phyloP scores from a whole-genome alignment of 2,329 filamentous ascomycete species.

The Stachybotrys echinatus region DNA sequence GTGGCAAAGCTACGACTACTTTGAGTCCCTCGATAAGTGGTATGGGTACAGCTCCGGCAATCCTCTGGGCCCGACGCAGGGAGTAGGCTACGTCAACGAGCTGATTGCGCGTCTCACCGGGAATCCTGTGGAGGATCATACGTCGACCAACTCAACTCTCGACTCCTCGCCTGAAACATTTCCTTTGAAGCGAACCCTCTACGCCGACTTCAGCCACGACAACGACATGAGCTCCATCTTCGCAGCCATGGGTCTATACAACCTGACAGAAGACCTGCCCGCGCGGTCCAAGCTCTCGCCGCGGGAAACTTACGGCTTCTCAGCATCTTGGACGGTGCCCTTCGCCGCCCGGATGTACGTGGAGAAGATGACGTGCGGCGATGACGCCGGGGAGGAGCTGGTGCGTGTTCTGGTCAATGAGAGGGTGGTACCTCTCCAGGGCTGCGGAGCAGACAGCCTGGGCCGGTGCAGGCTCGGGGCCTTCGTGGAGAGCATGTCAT shows the following conservation, averaged over 20 bases:
- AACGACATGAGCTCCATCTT: constrained; percentile 78
- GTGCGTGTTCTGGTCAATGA: constrained; percentile 83
- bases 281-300: constrained; percentile 45
- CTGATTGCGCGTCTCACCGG: constrained; percentile 74
- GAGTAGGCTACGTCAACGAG: constrained; percentile 84
- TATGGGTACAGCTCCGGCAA: constrained; percentile 77
- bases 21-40: constrained; percentile 74
- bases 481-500: constrained; percentile 71
- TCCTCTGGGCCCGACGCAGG: constrained; percentile 74
- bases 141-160: constrained; percentile 72
- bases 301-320: constrained; percentile 58
- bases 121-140: constrained; percentile 63
- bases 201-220: constrained; percentile 90
- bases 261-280: constrained; percentile 51
- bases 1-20: constrained; percentile 78
- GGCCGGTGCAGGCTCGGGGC: constrained; percentile 65
- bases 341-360: constrained; percentile 80
- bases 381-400: constrained; percentile 49
- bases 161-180: constrained; percentile 65
- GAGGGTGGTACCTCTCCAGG: constrained; percentile 65
- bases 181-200: constrained; percentile 63
- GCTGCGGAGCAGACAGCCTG: constrained; percentile 63
- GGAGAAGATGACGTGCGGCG: constrained; percentile 73
- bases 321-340: constrained; percentile 73
- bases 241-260: constrained; percentile 74